A percentile compares a stretch with the other conserved stretches of the same genome.
These are phyloP conservation scores for Scheffersomyces illinoinensis DNA, from an alignment of 1,139 yeast genomes.

Conservation along the genomic window DNA sequence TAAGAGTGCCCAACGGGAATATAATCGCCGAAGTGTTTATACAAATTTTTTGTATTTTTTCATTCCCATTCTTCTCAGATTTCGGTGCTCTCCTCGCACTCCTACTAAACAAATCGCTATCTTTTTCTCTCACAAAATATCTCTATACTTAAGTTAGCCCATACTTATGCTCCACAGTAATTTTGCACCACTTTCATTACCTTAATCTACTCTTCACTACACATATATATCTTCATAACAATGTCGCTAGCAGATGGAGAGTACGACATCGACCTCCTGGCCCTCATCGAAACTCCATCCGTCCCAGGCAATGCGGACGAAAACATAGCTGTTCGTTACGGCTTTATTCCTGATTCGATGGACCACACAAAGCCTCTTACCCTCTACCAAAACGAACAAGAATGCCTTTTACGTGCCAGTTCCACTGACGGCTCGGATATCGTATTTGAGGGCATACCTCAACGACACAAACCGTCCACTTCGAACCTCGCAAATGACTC, in stretches of 20 bases:
- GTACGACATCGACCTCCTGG: conserved; percentile 42
- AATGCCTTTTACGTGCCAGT: conserved; percentile 33
- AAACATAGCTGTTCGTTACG: conserved; percentile 42
- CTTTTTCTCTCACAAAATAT: not conserved
- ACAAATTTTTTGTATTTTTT: too few species aligned
- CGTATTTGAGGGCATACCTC: conserved; percentile 43
- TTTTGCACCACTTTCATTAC: not conserved
- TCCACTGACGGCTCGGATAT: conserved; percentile 23
- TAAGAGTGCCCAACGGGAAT: too few species aligned
- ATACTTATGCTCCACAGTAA: not conserved
- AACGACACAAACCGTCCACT: conserved; percentile 21
- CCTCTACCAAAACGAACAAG: conserved; percentile 37
- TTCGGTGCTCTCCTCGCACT: not conserved
- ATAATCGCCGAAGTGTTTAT: too few species aligned
- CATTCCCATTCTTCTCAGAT: not conserved
- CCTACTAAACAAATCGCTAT: not conserved
- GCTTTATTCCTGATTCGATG: conserved; percentile 46
- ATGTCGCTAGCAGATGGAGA: conserved; percentile 47
- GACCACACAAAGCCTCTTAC: conserved; percentile 36
- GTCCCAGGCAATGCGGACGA: conserved; percentile 15
- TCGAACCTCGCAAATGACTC: conserved; percentile 25
- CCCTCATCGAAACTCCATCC: conserved; percentile 18
- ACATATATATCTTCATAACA: not conserved
- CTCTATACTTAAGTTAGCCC: not conserved
- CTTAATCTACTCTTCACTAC: not conserved